Evolutionary conservation across 768 basidiomycete genomes (phyloP).

Genomic region (Exsudoporus frostii): DNA sequence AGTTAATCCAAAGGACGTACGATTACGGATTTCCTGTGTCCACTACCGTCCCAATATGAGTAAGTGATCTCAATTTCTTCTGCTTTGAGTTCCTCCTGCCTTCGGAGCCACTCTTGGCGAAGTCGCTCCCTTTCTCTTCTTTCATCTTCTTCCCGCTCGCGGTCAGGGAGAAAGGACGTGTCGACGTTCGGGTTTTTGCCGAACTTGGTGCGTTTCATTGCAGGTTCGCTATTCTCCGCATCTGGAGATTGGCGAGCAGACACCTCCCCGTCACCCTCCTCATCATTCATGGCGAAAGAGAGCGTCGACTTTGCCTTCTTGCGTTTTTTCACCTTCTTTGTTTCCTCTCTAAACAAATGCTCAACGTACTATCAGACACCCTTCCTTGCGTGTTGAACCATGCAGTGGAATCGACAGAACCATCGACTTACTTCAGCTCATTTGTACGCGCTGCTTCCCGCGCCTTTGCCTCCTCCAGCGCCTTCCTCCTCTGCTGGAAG

Average conservation of each 20-base stretch:
- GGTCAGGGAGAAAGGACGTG: conserved; percentile 96
- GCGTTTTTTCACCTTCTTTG: conserved; percentile 85
- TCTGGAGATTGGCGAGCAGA: conserved; percentile 39
- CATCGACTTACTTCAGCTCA: conserved; percentile 77
- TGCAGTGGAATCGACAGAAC: conserved; percentile 5
- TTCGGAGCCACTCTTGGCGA: conserved; percentile 81
- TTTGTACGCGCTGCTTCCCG: conserved; percentile 82
- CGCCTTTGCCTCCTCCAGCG: conserved; percentile 88
- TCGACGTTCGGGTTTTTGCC: conserved; percentile 96
- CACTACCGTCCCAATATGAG: conserved; percentile 98
- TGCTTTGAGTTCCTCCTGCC: conserved; percentile 63
- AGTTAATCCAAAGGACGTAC: conserved; percentile 45
- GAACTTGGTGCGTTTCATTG: conserved; percentile 70
- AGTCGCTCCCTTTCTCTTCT: conserved; percentile 84
- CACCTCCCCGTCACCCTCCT: conserved; percentile 46
- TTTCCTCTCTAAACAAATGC: conserved; percentile 83
- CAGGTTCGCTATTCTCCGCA: conserved; percentile 42
- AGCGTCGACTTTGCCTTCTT: conserved; percentile 90
- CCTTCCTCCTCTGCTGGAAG: conserved; percentile 85
- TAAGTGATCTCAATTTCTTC: conserved; percentile 90
- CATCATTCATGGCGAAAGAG: conserved; percentile 89
- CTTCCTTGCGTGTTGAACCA: conserved; percentile 17
- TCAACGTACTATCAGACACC: conserved; percentile 76
- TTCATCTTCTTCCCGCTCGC: conserved; percentile 94
- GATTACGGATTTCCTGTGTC: conserved; percentile 87